Evolutionary conservation across 805 yeast species (phyloP), one percentile per base, ranked within the genome.

Genomic region (Metschnikowia rubicola): DNA sequence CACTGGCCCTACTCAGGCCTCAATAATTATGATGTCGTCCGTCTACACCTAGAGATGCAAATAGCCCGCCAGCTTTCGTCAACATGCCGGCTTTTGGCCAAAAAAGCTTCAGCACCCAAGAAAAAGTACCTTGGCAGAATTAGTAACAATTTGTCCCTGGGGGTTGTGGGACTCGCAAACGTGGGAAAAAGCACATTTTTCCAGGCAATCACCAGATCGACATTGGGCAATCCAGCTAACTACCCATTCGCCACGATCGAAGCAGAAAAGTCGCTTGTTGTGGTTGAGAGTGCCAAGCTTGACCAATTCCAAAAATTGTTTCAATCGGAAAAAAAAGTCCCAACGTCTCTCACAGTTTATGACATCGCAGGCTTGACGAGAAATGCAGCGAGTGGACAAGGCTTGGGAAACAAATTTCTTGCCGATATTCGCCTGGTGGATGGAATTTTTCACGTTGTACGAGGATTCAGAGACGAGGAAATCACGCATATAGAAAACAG

Each of bases 281-380:
- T 84, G 56, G 98, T 94, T 51, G 97, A 97, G 60, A 88, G 96
- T 51, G 80, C 86, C 52, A 83, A 96, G 67, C 83, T 94, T 62
- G 96, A 92, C 61, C 79, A 76, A 52, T 78, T 94, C 44, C 78
- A 80, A 60, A 79, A 79, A 43, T 71, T 86, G 61, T 94, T 89
- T 78, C 78, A 80, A 50, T 92, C 97, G 51, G 86, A 88, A 61
- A 79, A 86, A 59, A 82, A 82, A 65, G 90, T 92, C 50, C 97
- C 97, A 50, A 97, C 98, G 13, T 84, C 78, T 65, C 82, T 92
- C 69, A 92, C 97, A 48, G 83, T 94, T 49, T 90, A 88, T 64
- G 99, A 94, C 74, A 94, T 94, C 71, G 99, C 99, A 50, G 99
- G 99, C 69, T 78, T 94, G 66, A 92, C 98, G 56, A 88, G 88